Evolutionary conservation across 805 yeast species (phyloP), one percentile per base, ranked within the genome.

Genomic region (Zygoascus bituminiphila): DNA sequence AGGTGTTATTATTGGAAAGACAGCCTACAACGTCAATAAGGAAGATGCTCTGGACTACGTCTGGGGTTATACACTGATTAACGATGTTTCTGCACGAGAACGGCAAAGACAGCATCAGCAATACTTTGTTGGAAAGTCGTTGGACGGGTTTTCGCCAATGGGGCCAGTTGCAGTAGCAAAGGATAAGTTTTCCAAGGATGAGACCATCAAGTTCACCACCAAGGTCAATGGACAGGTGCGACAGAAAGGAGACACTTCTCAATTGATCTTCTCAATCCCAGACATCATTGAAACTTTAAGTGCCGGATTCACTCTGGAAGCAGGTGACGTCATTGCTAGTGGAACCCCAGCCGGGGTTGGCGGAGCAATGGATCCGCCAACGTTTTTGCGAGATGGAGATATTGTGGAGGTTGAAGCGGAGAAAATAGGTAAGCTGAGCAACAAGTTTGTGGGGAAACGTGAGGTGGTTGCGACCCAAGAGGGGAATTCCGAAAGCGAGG

Each of bases 341-440:
- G 82, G 82, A 4, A 77, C 82, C 5, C 81, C 81, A 8, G 62
- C 71, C 15, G 81, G 81, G 22, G 61, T 58, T 5, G 81, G 78
- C 5, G 63, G 69, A 59, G 79, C 79, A 4, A 61, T 66, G 54
- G 62, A 59, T 23, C 71, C 71, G 17, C 70, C 65, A 25, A 60
- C 69, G 31, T 63, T 57, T 54, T 61, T 76, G 26, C 57, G 61
- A 46, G 59, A 76, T 52, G 75, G 73, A 8, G 33, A 29, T 15
- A 15, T 29, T 29, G 33, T 29, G 9, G 33, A 29, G 8, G 79
- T 76, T 53, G 63, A 60, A 1, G 70, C 72, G 14, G 71, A 65
- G 33, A 29, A 29, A 29, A 29, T 29, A 45, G 66, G 33, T 12
- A 29, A 29, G 33, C 9, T 29, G 33, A 29, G 33, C 33, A 29